Base-by-base conservation (phyloP, 176 grass and related monocot genomes). In the Panicum miliaceum region DNA sequence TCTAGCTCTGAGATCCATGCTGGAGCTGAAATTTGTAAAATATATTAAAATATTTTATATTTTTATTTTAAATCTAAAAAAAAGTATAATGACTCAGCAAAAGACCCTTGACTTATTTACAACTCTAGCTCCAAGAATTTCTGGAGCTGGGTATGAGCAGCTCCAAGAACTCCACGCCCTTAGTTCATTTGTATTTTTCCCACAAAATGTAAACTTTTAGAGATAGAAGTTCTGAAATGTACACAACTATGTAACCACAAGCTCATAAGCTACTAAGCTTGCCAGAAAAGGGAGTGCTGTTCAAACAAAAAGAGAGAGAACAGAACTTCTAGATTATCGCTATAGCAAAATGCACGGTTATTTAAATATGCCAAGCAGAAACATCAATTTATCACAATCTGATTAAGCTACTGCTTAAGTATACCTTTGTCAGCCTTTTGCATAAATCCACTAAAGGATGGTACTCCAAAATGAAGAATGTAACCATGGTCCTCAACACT, bases 401-500 rank as follows among this genome's bases (percentile, higher is more conserved):
- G 29, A 64, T 56, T 50, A 58, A 84, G 57, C 12, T 76, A 75
- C 47, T 61, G 15, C 8, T 41, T 53, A 37, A 73, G 26, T 66
- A 34, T 92, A 94, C 92, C 92, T 90, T 77, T 81, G 61, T 86
- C 77, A 85, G 64, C 47, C 76, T 82, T 98, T 78, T 81, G 96
- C 93, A 98, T 89, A 89, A 98, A 98, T 71, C 96, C 96, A 85
- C 79, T 95, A 82, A 98, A 95, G 63, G 86, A 67, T 34, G 93
- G 85, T 56, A 89, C 90, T 83, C 96, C 96, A 25, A 98, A 98
- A 84, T 90, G 87, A 88, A 98, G 93, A 95, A 98, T 93, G 79
- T 95, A 98, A 84, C 96, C 96, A 85, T 95, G 96, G 79, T 95
- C 96, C 89, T 98, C 96, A 18, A 93, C 23, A 66, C 93, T 98